Evolutionary conservation across 768 basidiomycete species (phyloP), one percentile per base, ranked within the genome.

Genomic region (Kockovaella imperatae): DNA sequence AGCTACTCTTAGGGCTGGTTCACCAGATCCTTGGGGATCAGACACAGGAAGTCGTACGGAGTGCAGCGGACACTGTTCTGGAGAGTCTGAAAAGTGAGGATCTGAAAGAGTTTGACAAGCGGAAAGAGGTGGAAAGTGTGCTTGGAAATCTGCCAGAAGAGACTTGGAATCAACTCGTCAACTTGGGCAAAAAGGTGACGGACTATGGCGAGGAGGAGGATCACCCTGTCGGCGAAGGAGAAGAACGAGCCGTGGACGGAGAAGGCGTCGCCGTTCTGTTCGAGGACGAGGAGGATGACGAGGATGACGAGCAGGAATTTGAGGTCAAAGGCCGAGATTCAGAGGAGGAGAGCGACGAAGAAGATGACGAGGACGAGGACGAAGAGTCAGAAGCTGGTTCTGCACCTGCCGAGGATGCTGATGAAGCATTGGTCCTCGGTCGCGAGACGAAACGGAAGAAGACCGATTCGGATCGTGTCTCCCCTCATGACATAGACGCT

Each of bases 201-300:
- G 95, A 99, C 72, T 99, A 88, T 52, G 83, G 83, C 28, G 86
- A 82, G 0, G 87, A 90, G 65, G 88, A 91, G 54, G 87, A 86
- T 68, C 70, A 76, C 15, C 52, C 49, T 5, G 78, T 80, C 72
- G 81, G 72, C 0, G 88, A 90, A 62, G 88, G 87, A 66, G 83
- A 84, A 69, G 49, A 86, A 81, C 2, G 88, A 85, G 71, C 89
- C n/a, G 54, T 96, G 59, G 93, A 96, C 56, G 90, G 90, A 50
- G 90, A 93, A 59, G 91, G 93, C n/a, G 93, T 99, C 1, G 93
- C 93, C 0, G 91, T 99, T 6, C 84, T 96, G 4, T 96, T 97
- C 50, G 91, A 96, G 56, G 93, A 96, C 64, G 95, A 97, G 50
- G 93, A 95, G 56, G 83, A 88, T 60, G 90, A 95, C 20, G 88